Conservation (phyloP, 768 basidiomycete genomes). For the Kwoniella heveanensis region DNA sequence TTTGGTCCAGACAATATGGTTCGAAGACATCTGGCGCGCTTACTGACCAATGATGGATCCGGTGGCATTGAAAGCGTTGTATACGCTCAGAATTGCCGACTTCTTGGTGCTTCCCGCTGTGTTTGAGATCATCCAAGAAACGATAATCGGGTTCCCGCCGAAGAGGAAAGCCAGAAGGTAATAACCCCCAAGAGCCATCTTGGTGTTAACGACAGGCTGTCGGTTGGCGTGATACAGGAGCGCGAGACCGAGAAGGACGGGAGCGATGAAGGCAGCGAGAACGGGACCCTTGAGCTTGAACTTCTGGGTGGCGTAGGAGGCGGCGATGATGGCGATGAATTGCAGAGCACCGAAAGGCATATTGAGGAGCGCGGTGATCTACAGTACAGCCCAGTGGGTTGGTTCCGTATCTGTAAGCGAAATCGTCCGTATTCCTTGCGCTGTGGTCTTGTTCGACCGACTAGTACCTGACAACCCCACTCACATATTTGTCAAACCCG, state of each 20-base stretch:
- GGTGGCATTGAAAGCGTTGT: constrained; percentile 33
- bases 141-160: constrained; percentile 53
- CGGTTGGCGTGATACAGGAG: constrained; percentile 42
- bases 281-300: constrained; percentile 40
- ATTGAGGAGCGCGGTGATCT: constrained; percentile 61
- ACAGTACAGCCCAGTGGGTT: constrained; percentile 19
- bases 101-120: constrained; percentile 51
- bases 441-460: no score
- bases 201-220: constrained; percentile 25
- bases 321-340: constrained; percentile 44
- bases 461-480: background rate
- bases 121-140: constrained; percentile 55
- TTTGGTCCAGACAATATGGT: constrained; percentile 19
- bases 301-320: constrained; percentile 39
- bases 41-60: constrained; percentile 12
- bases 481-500: constrained; percentile 30
- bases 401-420: no score
- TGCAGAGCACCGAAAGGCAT: constrained; percentile 61
- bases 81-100: constrained; percentile 35
- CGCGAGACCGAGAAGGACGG: constrained; percentile 43
- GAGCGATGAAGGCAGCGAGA: constrained; percentile 35
- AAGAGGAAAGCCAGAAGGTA: constrained; percentile 54
- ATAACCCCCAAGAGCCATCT: constrained; percentile 50
- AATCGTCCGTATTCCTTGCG: no score
- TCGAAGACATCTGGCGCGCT: constrained; percentile 37